Percentiles rank a stretch among this genome's conserved stretches.
Conservation (phyloP, 306 rosid genomes). For the Vigna mungo region DNA sequence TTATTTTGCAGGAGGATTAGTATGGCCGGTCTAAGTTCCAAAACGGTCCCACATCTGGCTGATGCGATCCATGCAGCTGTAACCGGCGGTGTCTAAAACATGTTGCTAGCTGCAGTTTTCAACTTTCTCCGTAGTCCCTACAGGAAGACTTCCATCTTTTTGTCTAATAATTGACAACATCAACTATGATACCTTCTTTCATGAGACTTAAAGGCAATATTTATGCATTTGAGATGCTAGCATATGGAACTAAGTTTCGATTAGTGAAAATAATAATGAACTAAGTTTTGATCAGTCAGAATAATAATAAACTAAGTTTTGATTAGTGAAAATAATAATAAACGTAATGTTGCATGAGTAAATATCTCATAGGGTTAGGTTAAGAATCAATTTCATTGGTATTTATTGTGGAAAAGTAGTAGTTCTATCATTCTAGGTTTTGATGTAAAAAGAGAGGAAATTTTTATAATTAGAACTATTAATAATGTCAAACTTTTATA, state of each 20-base stretch:
- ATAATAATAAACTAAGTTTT: background rate
- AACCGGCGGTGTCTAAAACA: conserved; percentile 51
- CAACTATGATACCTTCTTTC: conserved; percentile 13
- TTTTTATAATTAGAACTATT: background rate
- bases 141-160: conserved; percentile 25
- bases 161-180: conserved; percentile 53
- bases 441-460: background rate
- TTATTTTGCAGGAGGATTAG: conserved; percentile 86
- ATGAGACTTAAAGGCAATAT: background rate
- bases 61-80: conserved; percentile 94
- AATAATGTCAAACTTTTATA: background rate
- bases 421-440: background rate
- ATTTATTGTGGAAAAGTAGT: background rate
- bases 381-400: background rate
- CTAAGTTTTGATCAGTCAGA: background rate
- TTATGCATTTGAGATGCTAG: background rate
- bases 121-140: background rate
- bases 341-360: background rate
- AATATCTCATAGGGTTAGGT: background rate
- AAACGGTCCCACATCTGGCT: conserved; percentile 86
- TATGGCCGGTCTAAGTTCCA: conserved; percentile 98
- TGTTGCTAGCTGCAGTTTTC: conserved; percentile 9
- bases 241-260: background rate
- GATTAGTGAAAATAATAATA: background rate
- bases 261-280: background rate